Base-by-base conservation (phyloP, 1,284 basidiomycete species). In the Melampsora occidentalis region DNA sequence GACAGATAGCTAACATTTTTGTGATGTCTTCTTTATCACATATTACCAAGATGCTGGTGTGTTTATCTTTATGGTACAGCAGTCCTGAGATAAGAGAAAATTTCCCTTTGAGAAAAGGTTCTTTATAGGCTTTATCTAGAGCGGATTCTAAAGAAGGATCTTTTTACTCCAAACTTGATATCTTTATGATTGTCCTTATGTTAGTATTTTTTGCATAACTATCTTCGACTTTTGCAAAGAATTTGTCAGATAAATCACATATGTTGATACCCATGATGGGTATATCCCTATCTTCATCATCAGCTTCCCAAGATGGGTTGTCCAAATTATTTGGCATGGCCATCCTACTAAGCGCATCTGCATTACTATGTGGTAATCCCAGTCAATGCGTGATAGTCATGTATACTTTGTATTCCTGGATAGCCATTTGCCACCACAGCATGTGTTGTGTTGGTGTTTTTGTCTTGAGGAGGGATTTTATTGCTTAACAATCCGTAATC, bases 401-500 rank as follows among this genome's bases (percentile, higher is more conserved):
- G 22, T 62, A 61, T 20, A 6, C 25, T 59, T 57, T 70, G 25
- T 70, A 70, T 25, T 70, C 33, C 42, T 70, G 69, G 18, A 70
- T 70, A 25, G 51, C 14, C n/a, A 70, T 70, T 25, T 70, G 69
- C 51, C 51, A 70, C 18, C 69, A 42, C 9, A 70, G 33, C 31
- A 70, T 70, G 51, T 69, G 68, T 28, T 28, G 5, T 16, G n/a
- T 69, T 4, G 67, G 49, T 0, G 67, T 53, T 35, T 69, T 69
- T 22, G 59, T 69, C 28, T 69, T 69, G 2, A 69, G 4, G 10
- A 69, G 46, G n/a, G 39, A 46, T 53, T 22, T 49, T 5, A 51
- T 22, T 12, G 67, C 39, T 4, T 12, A 53, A 39, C 49, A 69
- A 35, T 69, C 46, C 9, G 67, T 69, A 2, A 69, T 31, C 31